Base-by-base conservation (phyloP, 176 grass and related monocot species). In the Elaeis guineensis region DNA sequence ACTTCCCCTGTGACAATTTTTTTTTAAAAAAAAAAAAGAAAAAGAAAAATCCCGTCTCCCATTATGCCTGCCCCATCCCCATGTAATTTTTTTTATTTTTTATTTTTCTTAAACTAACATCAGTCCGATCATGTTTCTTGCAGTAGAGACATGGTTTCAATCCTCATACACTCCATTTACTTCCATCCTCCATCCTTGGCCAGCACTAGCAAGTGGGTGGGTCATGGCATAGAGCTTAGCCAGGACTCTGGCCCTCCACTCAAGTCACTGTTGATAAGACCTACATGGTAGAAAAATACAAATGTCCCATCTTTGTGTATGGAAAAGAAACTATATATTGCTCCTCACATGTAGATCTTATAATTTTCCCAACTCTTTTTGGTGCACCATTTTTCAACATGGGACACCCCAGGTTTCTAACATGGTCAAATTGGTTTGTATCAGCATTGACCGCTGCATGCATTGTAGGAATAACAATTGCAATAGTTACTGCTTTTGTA, bases 181-280 rank as follows among this genome's bases (percentile, higher is more conserved):
- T 44, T 44, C 35, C 35, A 14, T 14, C 4, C 28, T 29, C 4
- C 32, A 28, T 74, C 15, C 50, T 35, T 50, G 19, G 25, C 23
- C 64, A 69, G 26, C 64, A 69, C 48, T 29, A 62, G 25, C 64
- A 54, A 60, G 22, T 76, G 19, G 82, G 44, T 68, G 69, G 54
- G 21, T 60, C 58, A 22, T 59, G 53, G 60, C 72, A 64, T 9
- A 44, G 1, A 44, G 35, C 9, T 44, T 14, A 44, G 9, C 35
- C 35, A 35, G 32, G 32, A 35, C 32, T 23, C 23, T 35, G 32
- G 32, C 7, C 5, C 32, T 35, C 32, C 32, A 12, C 35, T 12
- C 35, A 12, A 14, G 8, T 12, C 12, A 12, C 35, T 49, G 49
- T 29, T 6, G 44, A 76, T 54, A 76, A 61, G 62, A 60, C 39